phyloP scores from a whole-genome alignment of 257 asterid species.

The Eucommia ulmoides region DNA sequence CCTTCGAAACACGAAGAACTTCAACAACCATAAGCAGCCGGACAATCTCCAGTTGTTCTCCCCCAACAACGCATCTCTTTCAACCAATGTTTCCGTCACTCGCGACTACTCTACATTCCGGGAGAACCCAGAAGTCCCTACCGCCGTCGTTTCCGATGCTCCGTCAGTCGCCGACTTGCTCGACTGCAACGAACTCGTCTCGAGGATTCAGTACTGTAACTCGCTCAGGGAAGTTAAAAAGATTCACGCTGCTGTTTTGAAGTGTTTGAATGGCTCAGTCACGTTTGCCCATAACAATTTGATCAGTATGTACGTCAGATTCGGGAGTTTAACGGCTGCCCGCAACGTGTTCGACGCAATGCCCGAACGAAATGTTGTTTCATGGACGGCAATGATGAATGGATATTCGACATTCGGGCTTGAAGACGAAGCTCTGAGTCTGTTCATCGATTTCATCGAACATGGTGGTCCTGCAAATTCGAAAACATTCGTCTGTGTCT shows the following conservation, averaged over 20 bases:
- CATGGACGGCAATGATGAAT: constrained; percentile 94
- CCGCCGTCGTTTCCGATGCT: background rate
- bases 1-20: too few species aligned
- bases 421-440: constrained; percentile 30
- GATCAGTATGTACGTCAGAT: constrained; percentile 36
- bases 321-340: constrained; percentile 45
- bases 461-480: constrained; percentile 44
- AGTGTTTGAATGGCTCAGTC: constrained; percentile 17
- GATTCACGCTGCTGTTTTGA: constrained; percentile 37
- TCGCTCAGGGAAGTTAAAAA: constrained; percentile 25
- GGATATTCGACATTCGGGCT: constrained; percentile 58
- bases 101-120: constrained; percentile 3
- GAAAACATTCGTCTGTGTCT: constrained; percentile 58
- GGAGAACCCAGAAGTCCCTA: constrained; percentile 4
- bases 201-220: constrained; percentile 47
- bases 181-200: constrained; percentile 25
- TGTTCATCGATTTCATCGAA: constrained; percentile 38
- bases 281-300: constrained; percentile 49
- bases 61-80: too few species aligned
- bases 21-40: too few species aligned
- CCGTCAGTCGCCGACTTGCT: constrained; percentile 8
- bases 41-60: too few species aligned
- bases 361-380: constrained; percentile 58
- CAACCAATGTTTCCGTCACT: too few species aligned
- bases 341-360: constrained; percentile 65